Percentiles rank a stretch among this genome's conserved stretches.
These are phyloP conservation scores for Phalaenopsis aphrodite DNA, from an alignment of 106 monocot genomes.

Conservation along the genomic window DNA sequence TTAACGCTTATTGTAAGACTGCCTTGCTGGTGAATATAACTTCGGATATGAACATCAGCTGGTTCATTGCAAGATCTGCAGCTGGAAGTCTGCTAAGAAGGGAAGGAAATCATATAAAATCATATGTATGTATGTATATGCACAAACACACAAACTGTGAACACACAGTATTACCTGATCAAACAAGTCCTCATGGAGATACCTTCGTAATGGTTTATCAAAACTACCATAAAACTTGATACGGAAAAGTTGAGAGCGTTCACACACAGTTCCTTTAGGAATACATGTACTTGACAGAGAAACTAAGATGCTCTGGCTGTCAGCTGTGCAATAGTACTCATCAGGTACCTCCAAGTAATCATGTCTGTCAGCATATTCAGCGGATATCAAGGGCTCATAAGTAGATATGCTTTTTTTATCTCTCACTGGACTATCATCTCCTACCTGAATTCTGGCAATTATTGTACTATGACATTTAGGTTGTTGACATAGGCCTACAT, in stretches of 20 bases:
- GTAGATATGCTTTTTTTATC: constrained; percentile 2
- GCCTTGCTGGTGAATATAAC: constrained; percentile 81
- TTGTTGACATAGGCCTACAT: constrained; percentile 5
- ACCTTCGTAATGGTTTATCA: constrained; percentile 88
- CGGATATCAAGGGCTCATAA: constrained; percentile 7
- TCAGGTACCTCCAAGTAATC: constrained; percentile 16
- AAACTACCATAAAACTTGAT: constrained; percentile 91
- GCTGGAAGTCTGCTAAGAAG: constrained; percentile 34
- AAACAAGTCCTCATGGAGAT: constrained; percentile 81
- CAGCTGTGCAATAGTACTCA: constrained; percentile 38
- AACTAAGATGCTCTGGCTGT: constrained; percentile 89
- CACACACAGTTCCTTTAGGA: constrained; percentile 53
- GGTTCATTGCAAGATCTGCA: constrained; percentile 68
- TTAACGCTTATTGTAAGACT: constrained; percentile 71
- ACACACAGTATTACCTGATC: constrained; percentile 55
- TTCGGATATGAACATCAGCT: constrained; percentile 61
- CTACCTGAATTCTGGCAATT: constrained; percentile 13
- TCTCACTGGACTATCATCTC: constrained; percentile 8
- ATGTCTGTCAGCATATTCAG: background rate
- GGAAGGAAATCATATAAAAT: background rate
- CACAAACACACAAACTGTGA: background rate
- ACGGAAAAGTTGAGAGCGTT: constrained; percentile 64
- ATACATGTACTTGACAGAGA: constrained; percentile 74
- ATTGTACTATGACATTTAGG: constrained; percentile 3
- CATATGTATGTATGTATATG: background rate